phyloP scores from a whole-genome alignment of 1,139 yeast genomes.

The Tardiomyces depauwii region DNA sequence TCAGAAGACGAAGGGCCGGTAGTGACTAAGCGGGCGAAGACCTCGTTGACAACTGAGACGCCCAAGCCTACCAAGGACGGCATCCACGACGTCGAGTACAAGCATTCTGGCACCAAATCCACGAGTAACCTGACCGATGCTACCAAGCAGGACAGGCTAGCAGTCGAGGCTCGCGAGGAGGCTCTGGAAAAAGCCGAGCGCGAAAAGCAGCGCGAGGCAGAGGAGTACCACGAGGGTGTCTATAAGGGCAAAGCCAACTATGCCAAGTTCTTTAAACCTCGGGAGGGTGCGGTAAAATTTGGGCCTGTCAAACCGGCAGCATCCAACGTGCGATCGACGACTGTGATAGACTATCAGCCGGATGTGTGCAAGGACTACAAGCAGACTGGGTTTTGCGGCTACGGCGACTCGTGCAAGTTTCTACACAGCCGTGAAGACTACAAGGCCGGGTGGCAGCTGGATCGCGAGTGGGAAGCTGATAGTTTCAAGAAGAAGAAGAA shows the following conservation, averaged over 20 bases:
- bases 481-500: slow-evolving; percentile 5
- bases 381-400: slow-evolving; percentile 93
- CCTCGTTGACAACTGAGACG: not conserved
- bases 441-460: slow-evolving; percentile 57
- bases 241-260: slow-evolving; percentile 28
- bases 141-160: slow-evolving; percentile 26
- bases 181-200: slow-evolving; percentile 10
- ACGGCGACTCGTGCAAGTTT: slow-evolving; percentile 97
- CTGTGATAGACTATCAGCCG: slow-evolving; percentile 81
- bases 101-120: not conserved
- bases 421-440: slow-evolving; percentile 84
- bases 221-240: slow-evolving; percentile 15
- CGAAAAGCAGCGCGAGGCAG: not conserved
- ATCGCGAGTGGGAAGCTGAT: slow-evolving; percentile 59
- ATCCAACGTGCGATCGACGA: slow-evolving; percentile 54
- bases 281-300: slow-evolving; percentile 10
- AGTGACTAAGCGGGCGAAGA: not conserved
- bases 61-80: not conserved
- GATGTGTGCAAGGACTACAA: slow-evolving; percentile 91
- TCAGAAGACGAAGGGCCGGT: not conserved
- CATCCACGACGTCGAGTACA: not conserved
- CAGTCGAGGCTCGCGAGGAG: slow-evolving; percentile 22
- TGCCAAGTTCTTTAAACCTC: slow-evolving; percentile 15
- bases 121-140: slow-evolving; percentile 22
- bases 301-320: slow-evolving; percentile 17